Base-by-base conservation (phyloP, 371 early-diverging fungal species). In the Smittium culicis region DNA sequence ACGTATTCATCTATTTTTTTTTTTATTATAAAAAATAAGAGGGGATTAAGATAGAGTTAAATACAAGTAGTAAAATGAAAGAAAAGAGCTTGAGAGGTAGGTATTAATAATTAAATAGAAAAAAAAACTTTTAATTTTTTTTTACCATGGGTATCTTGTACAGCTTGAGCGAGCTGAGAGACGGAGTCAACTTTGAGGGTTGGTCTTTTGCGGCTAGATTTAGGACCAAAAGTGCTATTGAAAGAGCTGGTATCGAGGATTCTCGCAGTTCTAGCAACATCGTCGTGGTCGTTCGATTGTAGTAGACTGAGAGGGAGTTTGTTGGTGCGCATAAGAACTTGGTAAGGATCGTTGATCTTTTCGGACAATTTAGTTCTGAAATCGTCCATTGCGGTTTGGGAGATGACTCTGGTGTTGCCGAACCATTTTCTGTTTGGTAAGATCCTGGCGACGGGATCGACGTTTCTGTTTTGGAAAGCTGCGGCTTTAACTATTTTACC, bases 361-460 rank as follows among this genome's bases (percentile, higher is more conserved):
- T 84, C 79, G 35, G 88, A 85, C 74, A 99, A 85, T 67, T 93
- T 94, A 72, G 92, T 89, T 56, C 95, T 84, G 76, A 96, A 96
- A 68, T 82, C 82, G 68, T 89, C 90, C 65, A 96, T 82, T 62
- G 89, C 89, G 75, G 92, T 88, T 74, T 94, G 94, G 1, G 91
- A 91, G 72, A 94, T 92, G 20, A 93, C 96, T 68, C 96, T 81
- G 58, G 96, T 90, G 83, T 98, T 90, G 76, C 94, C 93, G 78
- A 99, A 99, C 99, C 99, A 99, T 72, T 90, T 86, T 77, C 99
- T 84, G 77, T 94, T 88, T 66, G 99, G 93, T 66, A 91, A 89
- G 27, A 99, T 89, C 69, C 95, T 84, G 28, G 89, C 89, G 11
- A 88, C 86, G n/a, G n/a, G n/a, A 32, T 85, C 79, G 16, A 87